Evolutionary conservation across 805 yeast species (phyloP), one percentile per base, ranked within the genome.

Genomic region (Wickerhamomyces kurtzmanii): DNA sequence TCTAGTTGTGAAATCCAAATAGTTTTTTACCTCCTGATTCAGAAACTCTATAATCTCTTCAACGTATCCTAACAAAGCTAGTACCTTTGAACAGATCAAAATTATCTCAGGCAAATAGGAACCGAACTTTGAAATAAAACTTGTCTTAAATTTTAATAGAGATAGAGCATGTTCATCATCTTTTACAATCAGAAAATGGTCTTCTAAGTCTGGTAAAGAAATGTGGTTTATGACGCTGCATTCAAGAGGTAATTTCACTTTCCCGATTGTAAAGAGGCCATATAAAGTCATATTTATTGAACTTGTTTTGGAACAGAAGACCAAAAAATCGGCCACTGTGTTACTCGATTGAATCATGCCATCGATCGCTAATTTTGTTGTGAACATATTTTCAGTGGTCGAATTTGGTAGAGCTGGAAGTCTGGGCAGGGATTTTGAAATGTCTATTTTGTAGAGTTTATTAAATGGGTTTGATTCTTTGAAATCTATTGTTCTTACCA

Each of bases 391-490:
- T 2, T 30, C 33, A 4, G 30, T 22, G n/a, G 26, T 28, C 1
- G 39, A 15, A 7, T 34, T 31, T 4, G 55, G 55, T 15, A 49
- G 24, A 5, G 53, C 49, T 5, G 56, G 41, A 5, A 65, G 39
- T 24, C 42, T 55, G 3, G 72, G 71, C 32, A 65, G 38, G 5
- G 48, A 37, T 22, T 43, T 40, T 12, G 51, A 34, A 4, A 58
- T 32, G 27, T 55, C 59, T 6, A 47, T 40, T 6, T 45, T 39
- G 26, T 50, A 50, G 4, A 56, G 30, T n/a, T 50, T 45, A 11
- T 38, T 31, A 28, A 39, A 44, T n/a, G 17, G 33, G 25, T 15
- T 9, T 21, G 17, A 13, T 9, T 23, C 36, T 37, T 8, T 24
- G 23, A 9, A 14, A n/a, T 17, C n/a, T 6, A 5, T 17, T 12